Evolutionary conservation across 352 stramenopile genomes (phyloP).

Genomic region (Paralagenidium karlingii): DNA sequence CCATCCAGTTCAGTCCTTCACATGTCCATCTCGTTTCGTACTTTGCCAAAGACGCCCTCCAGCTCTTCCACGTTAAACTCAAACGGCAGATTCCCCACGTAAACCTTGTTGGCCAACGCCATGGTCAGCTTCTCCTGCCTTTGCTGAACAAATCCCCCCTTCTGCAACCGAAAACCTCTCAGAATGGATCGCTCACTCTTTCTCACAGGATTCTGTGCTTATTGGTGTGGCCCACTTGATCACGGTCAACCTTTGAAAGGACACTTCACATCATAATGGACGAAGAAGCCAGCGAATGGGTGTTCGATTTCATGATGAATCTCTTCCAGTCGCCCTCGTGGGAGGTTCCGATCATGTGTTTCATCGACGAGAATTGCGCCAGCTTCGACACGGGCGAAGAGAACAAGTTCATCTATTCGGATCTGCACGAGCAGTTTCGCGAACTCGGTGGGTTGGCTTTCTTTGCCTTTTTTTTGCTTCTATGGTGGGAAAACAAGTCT

Average conservation of each 20-base stretch:
- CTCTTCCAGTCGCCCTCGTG: conserved; percentile 79
- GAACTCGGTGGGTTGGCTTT: conserved; percentile 19
- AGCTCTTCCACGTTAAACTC: conserved; percentile 26
- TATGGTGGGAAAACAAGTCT: no score
- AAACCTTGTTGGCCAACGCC: conserved; percentile 59
- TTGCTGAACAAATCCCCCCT: no score
- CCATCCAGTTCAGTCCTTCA: no score
- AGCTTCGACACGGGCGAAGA: conserved; percentile 83
- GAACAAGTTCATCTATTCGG: conserved; percentile 84
- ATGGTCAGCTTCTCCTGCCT: no score
- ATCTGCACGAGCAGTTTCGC: conserved; percentile 74
- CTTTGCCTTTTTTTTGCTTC: not conserved
- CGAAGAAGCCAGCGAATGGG: conserved; percentile 73
- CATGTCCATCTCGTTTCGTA: conserved; percentile 4
- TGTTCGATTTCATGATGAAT: conserved; percentile 84
- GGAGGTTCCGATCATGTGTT: conserved; percentile 82
- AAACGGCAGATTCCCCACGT: conserved; percentile 50
- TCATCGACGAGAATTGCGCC: conserved; percentile 83
- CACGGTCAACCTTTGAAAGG: no score
- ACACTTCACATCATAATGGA: no score
- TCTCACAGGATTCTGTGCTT: no score
- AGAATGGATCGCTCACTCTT: no score
- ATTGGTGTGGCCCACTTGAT: no score
- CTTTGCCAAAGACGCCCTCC: conserved; percentile 32
- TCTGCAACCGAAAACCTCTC: no score